Evolutionary conservation across 2,329 filamentous ascomycete species (phyloP).

Genomic region (Didymella pinodella): DNA sequence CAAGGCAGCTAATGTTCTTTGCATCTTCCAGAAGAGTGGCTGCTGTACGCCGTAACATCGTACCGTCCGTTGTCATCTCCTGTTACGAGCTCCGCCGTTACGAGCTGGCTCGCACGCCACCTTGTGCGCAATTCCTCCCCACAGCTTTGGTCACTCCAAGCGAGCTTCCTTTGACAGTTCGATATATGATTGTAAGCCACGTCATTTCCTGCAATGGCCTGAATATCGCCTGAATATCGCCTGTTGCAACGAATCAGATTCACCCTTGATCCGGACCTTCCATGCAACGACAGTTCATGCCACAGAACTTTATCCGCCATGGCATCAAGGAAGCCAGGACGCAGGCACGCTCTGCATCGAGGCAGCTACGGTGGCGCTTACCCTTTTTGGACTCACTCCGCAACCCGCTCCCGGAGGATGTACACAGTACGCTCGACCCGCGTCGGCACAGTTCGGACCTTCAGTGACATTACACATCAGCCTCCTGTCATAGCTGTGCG

Average conservation of each 20-base stretch:
- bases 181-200: not conserved
- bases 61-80: slow-evolving; percentile 7
- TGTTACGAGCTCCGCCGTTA: slow-evolving; percentile 3
- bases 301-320: not conserved
- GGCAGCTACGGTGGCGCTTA: slow-evolving; percentile 10
- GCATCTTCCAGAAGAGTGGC: slow-evolving; percentile 11
- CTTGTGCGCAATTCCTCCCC: not conserved
- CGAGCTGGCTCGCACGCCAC: slow-evolving; percentile 1
- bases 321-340: slow-evolving; percentile 6
- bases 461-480: slow-evolving; percentile 10
- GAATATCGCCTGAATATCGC: not conserved
- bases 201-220: not conserved
- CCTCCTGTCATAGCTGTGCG: slow-evolving; percentile 1
- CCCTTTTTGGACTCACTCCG: slow-evolving; percentile 7
- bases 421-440: slow-evolving; percentile 15
- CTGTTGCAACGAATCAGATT: not conserved
- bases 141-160: not conserved
- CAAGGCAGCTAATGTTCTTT: slow-evolving; percentile 13
- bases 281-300: not conserved
- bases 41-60: slow-evolving; percentile 3
- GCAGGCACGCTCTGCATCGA: slow-evolving; percentile 14
- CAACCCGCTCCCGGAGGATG: not conserved
- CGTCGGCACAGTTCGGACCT: slow-evolving; percentile 12
- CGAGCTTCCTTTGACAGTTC: not conserved
- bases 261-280: not conserved